Percentiles rank a stretch among this genome's conserved stretches.
Conservation (phyloP, 176 grass and related monocot species). For the Raddia distichophylla region DNA sequence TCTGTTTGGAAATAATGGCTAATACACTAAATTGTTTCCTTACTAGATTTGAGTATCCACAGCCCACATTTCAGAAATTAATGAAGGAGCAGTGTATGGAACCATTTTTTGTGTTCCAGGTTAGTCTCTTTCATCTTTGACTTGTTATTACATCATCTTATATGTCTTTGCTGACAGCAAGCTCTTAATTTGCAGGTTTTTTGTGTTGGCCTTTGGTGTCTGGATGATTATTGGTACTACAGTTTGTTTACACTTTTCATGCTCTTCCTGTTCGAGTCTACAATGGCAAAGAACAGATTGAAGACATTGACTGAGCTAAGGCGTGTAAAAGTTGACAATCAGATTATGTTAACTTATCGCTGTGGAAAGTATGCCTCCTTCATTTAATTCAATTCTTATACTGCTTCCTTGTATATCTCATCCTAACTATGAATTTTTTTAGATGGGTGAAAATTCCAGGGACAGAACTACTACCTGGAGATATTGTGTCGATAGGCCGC, state of each 20-base stretch:
- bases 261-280: conserved; percentile 99
- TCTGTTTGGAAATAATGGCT: conserved; percentile 26
- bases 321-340: conserved; percentile 97
- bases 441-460: conserved; percentile 94
- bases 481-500: conserved; percentile 92
- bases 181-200: conserved; percentile 76
- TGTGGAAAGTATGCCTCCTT: conserved; percentile 79
- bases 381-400: conserved; percentile 32
- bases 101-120: conserved; percentile 99
- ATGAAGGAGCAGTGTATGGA: conserved; percentile 97
- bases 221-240: conserved; percentile 99
- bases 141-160: conserved; percentile 9
- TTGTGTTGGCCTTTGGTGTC: conserved; percentile 94
- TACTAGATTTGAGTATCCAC: conserved; percentile 97
- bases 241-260: conserved; percentile 99
- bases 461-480: conserved; percentile 93
- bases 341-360: conserved; percentile 78
- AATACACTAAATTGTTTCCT: conserved; percentile 41
- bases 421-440: conserved; percentile 42
- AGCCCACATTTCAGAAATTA: conserved; percentile 98
- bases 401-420: conserved; percentile 28
- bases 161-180: conserved; percentile 36
- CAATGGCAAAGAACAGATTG: conserved; percentile 97
- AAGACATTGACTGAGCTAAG: conserved; percentile 96
- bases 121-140: conserved; percentile 44